Evolutionary conservation across 257 asterid species (phyloP), one percentile per base, ranked within the genome.

Genomic region (Ballota nigra): DNA sequence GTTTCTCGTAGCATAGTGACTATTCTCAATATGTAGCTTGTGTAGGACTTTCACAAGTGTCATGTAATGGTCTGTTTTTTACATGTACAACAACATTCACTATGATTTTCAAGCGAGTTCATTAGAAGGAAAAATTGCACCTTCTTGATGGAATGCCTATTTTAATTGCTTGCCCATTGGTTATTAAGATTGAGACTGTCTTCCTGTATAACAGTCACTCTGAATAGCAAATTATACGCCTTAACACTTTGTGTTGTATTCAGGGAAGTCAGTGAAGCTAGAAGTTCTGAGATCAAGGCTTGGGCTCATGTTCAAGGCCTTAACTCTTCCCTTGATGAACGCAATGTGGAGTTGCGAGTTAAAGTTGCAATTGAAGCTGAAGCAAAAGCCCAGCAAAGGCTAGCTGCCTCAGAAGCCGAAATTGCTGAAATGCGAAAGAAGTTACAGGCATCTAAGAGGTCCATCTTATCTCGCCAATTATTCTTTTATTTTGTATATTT

Each of bases 341-440:
- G 80, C 76, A 87, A 86, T 74, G 78, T 95, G 87, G 99, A 92
- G 87, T 69, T 79, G 80, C 89, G 92, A 75, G 99, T 95, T 62
- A 95, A 95, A 83, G 86, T 75, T 72, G 96, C 98, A 10, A 95
- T 92, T 82, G 99, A 89, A 89, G 99, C 91, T 8, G 99, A 95
- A 85, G 92, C 98, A 60, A 77, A 79, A 71, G 80, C 97, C 64
- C 98, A 95, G 83, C 99, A 95, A 81, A 84, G 86, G 79, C 82
- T 95, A 79, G 98, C 96, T 70, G 96, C 98, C 74, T 76, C 96
- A 4, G 99, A 95, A 74, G 94, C 99, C 74, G 88, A 87, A 85
- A 89, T 95, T 76, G 96, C 97, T 66, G 96, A 95, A 68, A 86
- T 89, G 79, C 87, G 99, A 79, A 90, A 82, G 86, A 92, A 80